Evolutionary conservation across 2,329 filamentous ascomycete species (phyloP), one percentile per base, ranked within the genome.

Genomic region (Cladophialophora yegresii): DNA sequence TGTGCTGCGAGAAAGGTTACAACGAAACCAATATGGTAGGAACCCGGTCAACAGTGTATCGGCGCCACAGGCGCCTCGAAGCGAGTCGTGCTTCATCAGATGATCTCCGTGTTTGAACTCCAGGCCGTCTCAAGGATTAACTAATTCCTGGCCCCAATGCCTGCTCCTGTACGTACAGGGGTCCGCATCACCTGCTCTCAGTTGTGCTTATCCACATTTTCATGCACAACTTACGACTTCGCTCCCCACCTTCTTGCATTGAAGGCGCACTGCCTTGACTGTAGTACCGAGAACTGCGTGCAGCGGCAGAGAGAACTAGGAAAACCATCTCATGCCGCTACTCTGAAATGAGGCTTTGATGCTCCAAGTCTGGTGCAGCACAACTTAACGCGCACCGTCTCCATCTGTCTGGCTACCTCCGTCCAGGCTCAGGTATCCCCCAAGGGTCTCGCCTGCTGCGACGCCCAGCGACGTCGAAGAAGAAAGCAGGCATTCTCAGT

Each of bases 21-120:
- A 4, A 22, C 47, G 47, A 50, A 50, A 23, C 47, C 47, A 26
- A 50, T 50, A 50, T 26, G 20, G 22, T 9, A 20, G 47, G 47
- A 26, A 22, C 20, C 20, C 47, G 47, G 47, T 12, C 22, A 28
- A 8, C 16, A 28, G 26, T 20, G n/a, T 53, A 32, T 51, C 22
- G 47, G 57, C 45, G 20, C 57, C 57, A 59, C 23, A 13, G 10
- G 1, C n/a, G 13, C 28, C n/a, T 50, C 57, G 28, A 59, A 43
- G 57, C 57, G 57, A 59, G 57, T 59, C 57, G 30, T 59, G 57
- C 57, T 59, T 59, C 57, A 59, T 30, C 57, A 59, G 28, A 40
- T 53, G 45, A 59, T 40, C 26, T 54, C 57, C 47, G 47, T 59
- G 57, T 59, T 59, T 59, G 57, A 59, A 59, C 51, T 53, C 33